Percentiles rank a stretch among this genome's conserved stretches.
phyloP scores from a whole-genome alignment of 306 rosid species.

The Sechiopsis laciniata region DNA sequence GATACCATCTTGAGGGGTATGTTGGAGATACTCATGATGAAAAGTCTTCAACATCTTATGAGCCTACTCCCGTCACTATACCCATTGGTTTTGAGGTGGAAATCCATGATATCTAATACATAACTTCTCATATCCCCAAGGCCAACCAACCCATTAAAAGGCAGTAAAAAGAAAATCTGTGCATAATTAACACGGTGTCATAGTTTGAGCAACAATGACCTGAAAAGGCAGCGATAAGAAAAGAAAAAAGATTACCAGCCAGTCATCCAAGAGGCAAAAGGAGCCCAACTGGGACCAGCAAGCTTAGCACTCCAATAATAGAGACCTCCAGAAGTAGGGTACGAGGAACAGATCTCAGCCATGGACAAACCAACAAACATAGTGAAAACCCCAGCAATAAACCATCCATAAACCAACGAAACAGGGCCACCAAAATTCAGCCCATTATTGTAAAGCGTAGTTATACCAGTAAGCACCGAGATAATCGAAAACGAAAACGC shows the following conservation, averaged over 20 bases:
- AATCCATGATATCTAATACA: too few species aligned
- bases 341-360: constrained; percentile 96
- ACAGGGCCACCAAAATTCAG: constrained; percentile 74
- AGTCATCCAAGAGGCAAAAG: constrained; percentile 94
- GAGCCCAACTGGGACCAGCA: constrained; percentile 92
- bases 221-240: neutral
- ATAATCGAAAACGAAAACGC: constrained; percentile 89
- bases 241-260: constrained; percentile 60
- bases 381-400: constrained; percentile 65
- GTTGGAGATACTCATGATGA: too few species aligned
- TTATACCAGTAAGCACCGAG: constrained; percentile 83
- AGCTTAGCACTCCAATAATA: constrained; percentile 98
- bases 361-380: constrained; percentile 80
- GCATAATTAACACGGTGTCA: neutral
- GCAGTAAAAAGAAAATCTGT: too few species aligned
- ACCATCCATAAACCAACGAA: constrained; percentile 81
- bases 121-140: too few species aligned
- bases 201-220: constrained; percentile 14
- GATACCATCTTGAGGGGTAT: too few species aligned
- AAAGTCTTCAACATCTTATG: too few species aligned
- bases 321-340: constrained; percentile 94
- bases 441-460: constrained; percentile 91
- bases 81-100: too few species aligned
- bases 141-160: too few species aligned
- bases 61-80: too few species aligned